Evolutionary conservation across 257 asterid genomes (phyloP).

Genomic region (Nicotiana obtusifolia): DNA sequence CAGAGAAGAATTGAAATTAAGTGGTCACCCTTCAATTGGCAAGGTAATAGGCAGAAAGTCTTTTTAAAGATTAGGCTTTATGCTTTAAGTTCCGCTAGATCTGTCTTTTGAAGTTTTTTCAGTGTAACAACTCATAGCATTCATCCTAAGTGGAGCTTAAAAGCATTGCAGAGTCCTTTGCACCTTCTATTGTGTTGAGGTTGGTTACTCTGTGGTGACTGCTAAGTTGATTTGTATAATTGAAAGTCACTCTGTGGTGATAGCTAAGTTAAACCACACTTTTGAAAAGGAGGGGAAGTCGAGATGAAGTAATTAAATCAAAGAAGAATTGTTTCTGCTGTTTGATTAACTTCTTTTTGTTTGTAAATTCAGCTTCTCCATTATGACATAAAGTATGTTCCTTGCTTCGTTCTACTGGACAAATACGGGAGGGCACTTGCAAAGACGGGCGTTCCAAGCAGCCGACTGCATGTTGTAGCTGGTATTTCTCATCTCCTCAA

Average conservation of each 20-base stretch:
- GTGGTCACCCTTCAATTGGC: neutral
- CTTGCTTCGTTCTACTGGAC: constrained; percentile 80
- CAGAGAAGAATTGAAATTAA: neutral
- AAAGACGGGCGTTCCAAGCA: constrained; percentile 71
- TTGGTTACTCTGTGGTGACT: neutral
- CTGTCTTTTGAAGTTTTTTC: neutral
- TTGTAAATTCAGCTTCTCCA: constrained; percentile 57
- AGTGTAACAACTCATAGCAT: neutral
- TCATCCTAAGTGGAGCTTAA: neutral
- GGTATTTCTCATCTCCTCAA: constrained; percentile 81
- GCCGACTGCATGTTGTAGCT: constrained; percentile 68
- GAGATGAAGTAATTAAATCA: neutral
- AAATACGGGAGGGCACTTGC: constrained; percentile 69
- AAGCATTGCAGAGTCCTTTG: neutral
- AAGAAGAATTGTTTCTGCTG: neutral
- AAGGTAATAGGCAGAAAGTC: neutral
- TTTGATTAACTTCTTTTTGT: neutral
- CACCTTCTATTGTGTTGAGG: neutral
- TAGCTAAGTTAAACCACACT: neutral
- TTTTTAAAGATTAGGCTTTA: neutral
- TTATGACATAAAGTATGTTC: constrained; percentile 78
- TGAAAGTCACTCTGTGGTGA: neutral
- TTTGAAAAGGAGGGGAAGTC: neutral
- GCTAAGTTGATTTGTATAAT: neutral
- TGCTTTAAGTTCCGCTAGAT: neutral